phyloP scores from a whole-genome alignment of 768 basidiomycete species.

The Calocera cornea region DNA sequence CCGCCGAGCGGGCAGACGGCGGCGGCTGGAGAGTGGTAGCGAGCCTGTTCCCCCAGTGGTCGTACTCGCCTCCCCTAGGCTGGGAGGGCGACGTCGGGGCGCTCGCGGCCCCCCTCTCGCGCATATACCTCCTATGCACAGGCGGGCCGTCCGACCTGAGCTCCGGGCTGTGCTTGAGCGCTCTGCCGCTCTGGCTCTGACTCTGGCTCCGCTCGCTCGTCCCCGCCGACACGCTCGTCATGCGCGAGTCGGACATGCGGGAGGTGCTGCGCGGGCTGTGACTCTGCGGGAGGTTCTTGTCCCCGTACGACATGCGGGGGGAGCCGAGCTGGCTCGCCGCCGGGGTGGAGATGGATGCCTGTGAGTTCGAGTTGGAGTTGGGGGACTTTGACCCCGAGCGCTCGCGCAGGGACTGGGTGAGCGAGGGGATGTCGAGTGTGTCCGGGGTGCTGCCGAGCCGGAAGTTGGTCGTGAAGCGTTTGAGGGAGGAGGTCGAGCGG shows the following conservation, averaged over 20 bases:
- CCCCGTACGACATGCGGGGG: neutral
- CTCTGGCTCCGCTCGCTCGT: neutral
- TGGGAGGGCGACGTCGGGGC: neutral
- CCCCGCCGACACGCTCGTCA: neutral
- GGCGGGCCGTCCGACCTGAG: neutral
- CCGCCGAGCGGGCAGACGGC: neutral
- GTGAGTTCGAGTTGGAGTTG: neutral
- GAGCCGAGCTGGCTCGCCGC: neutral
- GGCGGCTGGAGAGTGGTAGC: neutral
- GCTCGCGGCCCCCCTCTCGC: neutral
- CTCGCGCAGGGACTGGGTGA: neutral
- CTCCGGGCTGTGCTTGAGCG: neutral
- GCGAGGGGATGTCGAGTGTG: neutral
- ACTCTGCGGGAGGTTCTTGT: neutral
- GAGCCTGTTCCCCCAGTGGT: too few species aligned
- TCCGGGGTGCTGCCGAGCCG: neutral
- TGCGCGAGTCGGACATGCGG: neutral
- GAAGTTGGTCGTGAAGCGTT: neutral
- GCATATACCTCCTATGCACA: neutral
- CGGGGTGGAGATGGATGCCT: neutral
- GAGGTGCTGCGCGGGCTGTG: neutral
- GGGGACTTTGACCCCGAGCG: neutral
- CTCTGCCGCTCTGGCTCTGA: too few species aligned
- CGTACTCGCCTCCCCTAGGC: neutral
- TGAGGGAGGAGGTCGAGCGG: constrained; percentile 3